Percentiles rank a stretch among this genome's conserved stretches.
phyloP scores from a whole-genome alignment of 345 rosid genomes.

The Fremontodendron californicum region DNA sequence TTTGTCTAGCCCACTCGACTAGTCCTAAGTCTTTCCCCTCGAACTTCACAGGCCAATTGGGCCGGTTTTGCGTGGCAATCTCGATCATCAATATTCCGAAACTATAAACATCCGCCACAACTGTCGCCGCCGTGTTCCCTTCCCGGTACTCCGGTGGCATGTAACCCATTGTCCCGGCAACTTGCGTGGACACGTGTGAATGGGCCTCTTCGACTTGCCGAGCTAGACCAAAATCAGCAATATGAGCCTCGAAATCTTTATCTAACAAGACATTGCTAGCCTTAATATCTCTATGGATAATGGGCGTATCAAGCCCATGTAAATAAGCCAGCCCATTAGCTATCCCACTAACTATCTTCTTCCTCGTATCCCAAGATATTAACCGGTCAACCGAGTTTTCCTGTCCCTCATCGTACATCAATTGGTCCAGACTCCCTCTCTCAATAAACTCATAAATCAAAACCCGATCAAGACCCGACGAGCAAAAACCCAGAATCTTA shows the following conservation, averaged over 20 bases:
- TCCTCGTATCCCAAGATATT: constrained; percentile 58
- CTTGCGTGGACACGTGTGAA: constrained; percentile 87
- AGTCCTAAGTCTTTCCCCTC: constrained; percentile 44
- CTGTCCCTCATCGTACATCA: constrained; percentile 54
- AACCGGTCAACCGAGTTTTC: constrained; percentile 7
- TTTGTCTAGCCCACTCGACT: constrained; percentile 48
- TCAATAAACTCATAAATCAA: constrained; percentile 72
- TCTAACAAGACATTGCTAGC: constrained; percentile 75
- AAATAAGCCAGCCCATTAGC: constrained; percentile 70
- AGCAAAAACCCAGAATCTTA: constrained; percentile 71
- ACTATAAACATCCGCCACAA: constrained; percentile 67
- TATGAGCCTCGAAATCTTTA: constrained; percentile 53
- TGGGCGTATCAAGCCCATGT: constrained; percentile 59
- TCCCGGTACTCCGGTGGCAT: constrained; percentile 95
- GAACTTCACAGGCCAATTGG: constrained; percentile 47
- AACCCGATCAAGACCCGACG: constrained; percentile 56
- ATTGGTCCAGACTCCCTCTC: constrained; percentile 70
- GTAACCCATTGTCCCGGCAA: constrained; percentile 93
- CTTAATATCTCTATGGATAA: constrained; percentile 85
- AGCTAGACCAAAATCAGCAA: constrained; percentile 83
- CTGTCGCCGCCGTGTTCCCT: constrained; percentile 64
- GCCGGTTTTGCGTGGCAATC: constrained; percentile 53
- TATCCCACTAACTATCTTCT: constrained; percentile 44
- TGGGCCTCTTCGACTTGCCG: constrained; percentile 43
- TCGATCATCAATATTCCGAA: constrained; percentile 84